Evolutionary conservation across 495 filamentous ascomycete genomes (phyloP).

Genomic region (Pseudoneurospora amorphoporcata): DNA sequence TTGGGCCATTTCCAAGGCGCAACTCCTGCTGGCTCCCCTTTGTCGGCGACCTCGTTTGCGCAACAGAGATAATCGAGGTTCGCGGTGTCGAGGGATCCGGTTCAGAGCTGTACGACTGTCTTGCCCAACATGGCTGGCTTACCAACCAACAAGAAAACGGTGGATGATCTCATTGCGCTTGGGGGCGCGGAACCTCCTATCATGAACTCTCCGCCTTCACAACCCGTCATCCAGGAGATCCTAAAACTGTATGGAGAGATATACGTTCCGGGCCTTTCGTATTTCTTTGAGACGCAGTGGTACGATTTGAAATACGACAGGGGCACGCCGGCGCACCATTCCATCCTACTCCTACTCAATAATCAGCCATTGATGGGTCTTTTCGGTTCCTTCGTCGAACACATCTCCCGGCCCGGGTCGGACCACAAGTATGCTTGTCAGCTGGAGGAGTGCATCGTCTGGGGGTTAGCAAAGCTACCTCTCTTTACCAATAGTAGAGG

Average conservation of each 20-base stretch:
- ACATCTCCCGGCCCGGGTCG: slow-evolving; percentile 39
- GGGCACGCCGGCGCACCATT: slow-evolving; percentile 6
- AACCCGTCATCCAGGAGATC: slow-evolving; percentile 54
- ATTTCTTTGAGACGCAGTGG: slow-evolving; percentile 80
- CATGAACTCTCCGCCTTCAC: slow-evolving; percentile 42
- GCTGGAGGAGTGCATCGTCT: slow-evolving; percentile 63
- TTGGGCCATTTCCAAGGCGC: neutral
- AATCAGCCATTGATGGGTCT: slow-evolving; percentile 51
- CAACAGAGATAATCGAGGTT: neutral
- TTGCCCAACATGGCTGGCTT: neutral
- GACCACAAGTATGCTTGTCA: slow-evolving; percentile 51
- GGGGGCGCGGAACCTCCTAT: slow-evolving; percentile 52
- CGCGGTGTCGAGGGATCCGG: neutral
- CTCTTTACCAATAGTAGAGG: slow-evolving; percentile 8
- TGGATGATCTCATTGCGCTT: slow-evolving; percentile 65
- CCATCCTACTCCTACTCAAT: slow-evolving; percentile 38
- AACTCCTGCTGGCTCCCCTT: neutral
- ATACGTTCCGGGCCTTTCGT: slow-evolving; percentile 67
- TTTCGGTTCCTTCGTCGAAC: slow-evolving; percentile 49
- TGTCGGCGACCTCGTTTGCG: neutral
- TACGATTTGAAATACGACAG: slow-evolving; percentile 45
- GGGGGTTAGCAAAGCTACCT: slow-evolving; percentile 44
- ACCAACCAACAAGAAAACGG: slow-evolving; percentile 59
- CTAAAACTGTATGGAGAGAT: slow-evolving; percentile 63
- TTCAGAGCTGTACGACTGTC: neutral